Percentiles rank a stretch among this genome's conserved stretches.
phyloP scores from a whole-genome alignment of 179 eudicot species.

The Heliamphora ciliata region DNA sequence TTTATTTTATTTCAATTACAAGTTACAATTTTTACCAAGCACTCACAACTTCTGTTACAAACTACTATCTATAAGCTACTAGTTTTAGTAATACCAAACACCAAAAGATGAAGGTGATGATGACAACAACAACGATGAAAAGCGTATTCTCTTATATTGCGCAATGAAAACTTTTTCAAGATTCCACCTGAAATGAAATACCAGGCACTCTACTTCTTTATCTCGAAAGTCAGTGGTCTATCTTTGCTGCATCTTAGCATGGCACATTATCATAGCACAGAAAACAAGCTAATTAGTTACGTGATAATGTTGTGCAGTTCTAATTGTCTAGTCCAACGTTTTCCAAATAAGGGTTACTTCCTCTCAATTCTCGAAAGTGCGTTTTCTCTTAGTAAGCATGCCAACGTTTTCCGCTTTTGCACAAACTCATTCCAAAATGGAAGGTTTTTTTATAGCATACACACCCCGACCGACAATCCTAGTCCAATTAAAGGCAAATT shows the following conservation, averaged over 20 bases:
- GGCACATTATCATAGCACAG: neutral
- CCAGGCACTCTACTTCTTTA: neutral
- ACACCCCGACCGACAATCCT: neutral
- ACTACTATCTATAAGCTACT: too few species aligned
- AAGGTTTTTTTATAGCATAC: neutral
- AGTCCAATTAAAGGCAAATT: neutral
- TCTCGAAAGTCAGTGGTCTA: neutral
- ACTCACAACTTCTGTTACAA: too few species aligned
- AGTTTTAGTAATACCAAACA: too few species aligned
- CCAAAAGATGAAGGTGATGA: too few species aligned
- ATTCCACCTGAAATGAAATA: neutral
- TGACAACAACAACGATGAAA: too few species aligned
- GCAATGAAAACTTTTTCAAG: too few species aligned
- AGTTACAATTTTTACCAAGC: too few species aligned
- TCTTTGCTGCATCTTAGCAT: neutral
- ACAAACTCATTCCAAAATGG: neutral
- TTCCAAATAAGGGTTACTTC: neutral
- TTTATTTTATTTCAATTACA: too few species aligned
- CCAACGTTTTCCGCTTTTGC: neutral
- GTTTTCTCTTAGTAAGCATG: neutral
- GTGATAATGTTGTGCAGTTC: neutral
- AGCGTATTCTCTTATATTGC: neutral
- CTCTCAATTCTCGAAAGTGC: neutral
- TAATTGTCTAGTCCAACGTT: neutral
- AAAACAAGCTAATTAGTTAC: neutral